Conservation (phyloP, 257 asterid genomes). For the Solanum verrucosum region DNA sequence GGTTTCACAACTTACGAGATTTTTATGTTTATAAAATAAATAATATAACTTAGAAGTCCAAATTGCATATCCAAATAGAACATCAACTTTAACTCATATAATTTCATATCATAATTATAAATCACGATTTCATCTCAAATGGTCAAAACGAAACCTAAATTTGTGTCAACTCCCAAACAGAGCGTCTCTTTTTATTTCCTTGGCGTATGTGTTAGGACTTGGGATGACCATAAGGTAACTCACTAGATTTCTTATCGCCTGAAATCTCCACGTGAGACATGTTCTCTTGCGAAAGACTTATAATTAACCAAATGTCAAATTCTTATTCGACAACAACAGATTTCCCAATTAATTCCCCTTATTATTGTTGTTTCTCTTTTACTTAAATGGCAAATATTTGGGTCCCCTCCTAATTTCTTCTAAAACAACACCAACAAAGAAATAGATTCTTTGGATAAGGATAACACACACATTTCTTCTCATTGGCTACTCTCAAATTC, state of each 20-base stretch:
- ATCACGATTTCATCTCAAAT: too few relatives aligned
- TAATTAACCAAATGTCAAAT: conserved; percentile 3
- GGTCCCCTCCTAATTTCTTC: conserved; percentile 21
- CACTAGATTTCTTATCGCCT: not conserved
- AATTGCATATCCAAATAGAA: too few relatives aligned
- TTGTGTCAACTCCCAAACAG: too few relatives aligned
- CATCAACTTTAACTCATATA: too few relatives aligned
- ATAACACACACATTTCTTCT: conserved; percentile 37
- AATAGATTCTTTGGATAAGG: conserved; percentile 42
- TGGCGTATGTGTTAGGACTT: too few relatives aligned
- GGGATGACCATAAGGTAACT: not conserved
- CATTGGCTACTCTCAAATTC: conserved; percentile 46
- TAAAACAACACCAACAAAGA: conserved; percentile 10
- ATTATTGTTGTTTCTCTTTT: too few relatives aligned
- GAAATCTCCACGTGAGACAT: not conserved
- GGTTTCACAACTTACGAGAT: too few relatives aligned
- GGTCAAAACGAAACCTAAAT: too few relatives aligned
- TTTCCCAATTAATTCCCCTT: not conserved
- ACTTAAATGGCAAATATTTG: not conserved
- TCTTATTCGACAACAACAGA: conserved; percentile 9
- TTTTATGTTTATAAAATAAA: too few relatives aligned
- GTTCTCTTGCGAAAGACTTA: not conserved
- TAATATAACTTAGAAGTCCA: too few relatives aligned
- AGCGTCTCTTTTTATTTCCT: too few relatives aligned
- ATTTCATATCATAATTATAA: too few relatives aligned